These are phyloP conservation scores for Talaromyces borbonicus DNA, from an alignment of 495 filamentous ascomycete species.

Conservation along the genomic window DNA sequence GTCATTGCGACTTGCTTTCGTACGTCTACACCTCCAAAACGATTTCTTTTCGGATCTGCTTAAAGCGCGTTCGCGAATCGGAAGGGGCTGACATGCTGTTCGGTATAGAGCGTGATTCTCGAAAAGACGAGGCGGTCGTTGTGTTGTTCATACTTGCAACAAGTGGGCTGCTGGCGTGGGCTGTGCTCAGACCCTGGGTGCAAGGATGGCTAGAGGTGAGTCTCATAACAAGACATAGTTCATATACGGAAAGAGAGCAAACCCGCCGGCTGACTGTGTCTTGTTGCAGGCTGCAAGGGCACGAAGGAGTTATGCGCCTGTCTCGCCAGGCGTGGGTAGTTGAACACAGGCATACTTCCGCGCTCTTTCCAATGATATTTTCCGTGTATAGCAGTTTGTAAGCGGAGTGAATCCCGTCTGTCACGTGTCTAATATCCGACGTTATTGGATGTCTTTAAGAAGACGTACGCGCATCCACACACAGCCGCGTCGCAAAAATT, in stretches of 20 bases:
- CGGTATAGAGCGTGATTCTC: slow-evolving; percentile 63
- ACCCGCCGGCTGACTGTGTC: slow-evolving; percentile 8
- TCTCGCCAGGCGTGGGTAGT: slow-evolving; percentile 17
- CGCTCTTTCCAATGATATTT: too few relatives aligned
- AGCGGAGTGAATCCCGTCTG: too few relatives aligned
- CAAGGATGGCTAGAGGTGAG: slow-evolving; percentile 47
- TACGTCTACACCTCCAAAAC: too few relatives aligned
- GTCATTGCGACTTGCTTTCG: slow-evolving; percentile 86
- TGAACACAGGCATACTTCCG: too few relatives aligned
- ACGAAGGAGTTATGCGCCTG: slow-evolving; percentile 35
- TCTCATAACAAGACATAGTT: not conserved
- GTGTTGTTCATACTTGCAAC: slow-evolving; percentile 87
- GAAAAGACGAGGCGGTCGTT: slow-evolving; percentile 84
- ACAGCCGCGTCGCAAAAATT: too few relatives aligned
- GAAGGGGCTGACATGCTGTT: too few relatives aligned
- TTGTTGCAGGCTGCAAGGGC: slow-evolving; percentile 29
- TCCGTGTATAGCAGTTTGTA: too few relatives aligned
- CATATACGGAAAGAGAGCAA: not conserved
- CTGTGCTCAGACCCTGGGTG: slow-evolving; percentile 57
- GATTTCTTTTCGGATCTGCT: too few relatives aligned
- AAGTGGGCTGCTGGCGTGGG: slow-evolving; percentile 72
- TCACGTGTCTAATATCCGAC: too few relatives aligned
- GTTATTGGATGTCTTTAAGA: too few relatives aligned
- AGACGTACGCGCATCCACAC: too few relatives aligned
- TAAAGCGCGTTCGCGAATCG: too few relatives aligned